phyloP scores from a whole-genome alignment of 2,329 filamentous ascomycete species.

The Dryadomyces quercus-mongolicae region DNA sequence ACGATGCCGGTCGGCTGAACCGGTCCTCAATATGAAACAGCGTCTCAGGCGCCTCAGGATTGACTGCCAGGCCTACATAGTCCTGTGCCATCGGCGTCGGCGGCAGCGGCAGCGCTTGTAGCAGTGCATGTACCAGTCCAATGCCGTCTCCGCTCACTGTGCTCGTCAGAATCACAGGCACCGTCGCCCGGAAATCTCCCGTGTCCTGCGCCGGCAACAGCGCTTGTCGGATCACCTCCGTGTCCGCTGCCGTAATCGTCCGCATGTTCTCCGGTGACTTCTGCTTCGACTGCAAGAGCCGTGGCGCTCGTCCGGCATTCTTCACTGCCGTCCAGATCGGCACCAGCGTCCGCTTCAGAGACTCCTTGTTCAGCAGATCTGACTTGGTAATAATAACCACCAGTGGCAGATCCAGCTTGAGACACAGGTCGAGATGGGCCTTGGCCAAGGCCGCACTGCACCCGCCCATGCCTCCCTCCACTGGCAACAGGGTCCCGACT shows the following conservation, averaged over 20 bases:
- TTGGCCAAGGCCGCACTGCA: slow-evolving; percentile 48
- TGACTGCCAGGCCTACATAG: slow-evolving; percentile 40
- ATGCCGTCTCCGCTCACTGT: slow-evolving; percentile 77
- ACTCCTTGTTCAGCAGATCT: slow-evolving; percentile 58
- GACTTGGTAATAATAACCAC: slow-evolving; percentile 82
- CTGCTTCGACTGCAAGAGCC: slow-evolving; percentile 52
- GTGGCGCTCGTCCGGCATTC: slow-evolving; percentile 57
- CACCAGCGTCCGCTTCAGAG: slow-evolving; percentile 57
- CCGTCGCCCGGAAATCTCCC: slow-evolving; percentile 33
- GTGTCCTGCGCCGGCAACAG: slow-evolving; percentile 36
- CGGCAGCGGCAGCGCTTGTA: slow-evolving; percentile 64
- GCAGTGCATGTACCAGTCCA: slow-evolving; percentile 66
- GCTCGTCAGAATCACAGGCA: slow-evolving; percentile 83
- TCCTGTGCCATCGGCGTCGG: slow-evolving; percentile 38
- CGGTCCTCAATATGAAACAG: slow-evolving; percentile 89
- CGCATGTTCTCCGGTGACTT: slow-evolving; percentile 33
- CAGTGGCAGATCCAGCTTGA: slow-evolving; percentile 67
- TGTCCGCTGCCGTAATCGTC: slow-evolving; percentile 42
- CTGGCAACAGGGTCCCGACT: slow-evolving; percentile 60
- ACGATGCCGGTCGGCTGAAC: slow-evolving; percentile 60
- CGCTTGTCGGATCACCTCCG: slow-evolving; percentile 43
- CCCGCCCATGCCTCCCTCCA: background rate
- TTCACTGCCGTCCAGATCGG: slow-evolving; percentile 71
- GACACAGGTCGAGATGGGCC: slow-evolving; percentile 73
- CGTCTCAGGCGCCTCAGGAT: slow-evolving; percentile 46